A percentile compares a stretch with the other conserved stretches of the same genome.
phyloP scores from a whole-genome alignment of 768 basidiomycete species.

The Psilocybe subaeruginosa region DNA sequence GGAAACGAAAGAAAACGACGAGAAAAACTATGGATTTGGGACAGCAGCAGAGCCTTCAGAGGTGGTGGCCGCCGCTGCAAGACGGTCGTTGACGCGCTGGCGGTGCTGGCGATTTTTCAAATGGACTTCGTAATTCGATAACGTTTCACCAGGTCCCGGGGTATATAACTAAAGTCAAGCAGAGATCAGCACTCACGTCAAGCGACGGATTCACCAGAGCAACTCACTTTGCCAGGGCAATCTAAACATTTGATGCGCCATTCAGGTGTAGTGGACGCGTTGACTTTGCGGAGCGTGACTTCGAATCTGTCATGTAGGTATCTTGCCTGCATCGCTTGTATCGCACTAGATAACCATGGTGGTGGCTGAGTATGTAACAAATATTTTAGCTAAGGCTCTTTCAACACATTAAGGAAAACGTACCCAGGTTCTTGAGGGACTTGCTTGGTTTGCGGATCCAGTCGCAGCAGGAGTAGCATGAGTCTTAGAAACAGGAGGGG shows the following conservation, averaged over 20 bases:
- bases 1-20: not conserved
- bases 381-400: not conserved
- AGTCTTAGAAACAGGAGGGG: conserved; percentile 19
- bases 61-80: conserved; percentile 20
- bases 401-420: not conserved
- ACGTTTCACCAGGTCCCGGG: conserved; percentile 84
- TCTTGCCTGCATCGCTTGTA: conserved; percentile 65
- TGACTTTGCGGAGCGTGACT: conserved; percentile 64
- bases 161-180: conserved; percentile 70
- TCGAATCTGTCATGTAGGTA: conserved; percentile 88
- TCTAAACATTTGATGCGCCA: conserved; percentile 93
- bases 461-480: conserved; percentile 13
- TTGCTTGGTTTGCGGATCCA: conserved; percentile 22
- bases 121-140: conserved; percentile 93
- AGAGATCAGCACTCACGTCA: conserved; percentile 10
- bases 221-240: conserved; percentile 87
- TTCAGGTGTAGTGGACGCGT: conserved; percentile 61
- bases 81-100: conserved; percentile 67
- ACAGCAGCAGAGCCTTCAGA: conserved; percentile 1
- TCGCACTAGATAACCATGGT: conserved; percentile 70
- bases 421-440: conserved; percentile 33
- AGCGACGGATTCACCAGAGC: not conserved
- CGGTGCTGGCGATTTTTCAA: conserved; percentile 85
- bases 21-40: conserved; percentile 3
- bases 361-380: conserved; percentile 48